Base-by-base conservation (phyloP, 1,284 basidiomycete genomes). In the Athelia psychrophila region DNA sequence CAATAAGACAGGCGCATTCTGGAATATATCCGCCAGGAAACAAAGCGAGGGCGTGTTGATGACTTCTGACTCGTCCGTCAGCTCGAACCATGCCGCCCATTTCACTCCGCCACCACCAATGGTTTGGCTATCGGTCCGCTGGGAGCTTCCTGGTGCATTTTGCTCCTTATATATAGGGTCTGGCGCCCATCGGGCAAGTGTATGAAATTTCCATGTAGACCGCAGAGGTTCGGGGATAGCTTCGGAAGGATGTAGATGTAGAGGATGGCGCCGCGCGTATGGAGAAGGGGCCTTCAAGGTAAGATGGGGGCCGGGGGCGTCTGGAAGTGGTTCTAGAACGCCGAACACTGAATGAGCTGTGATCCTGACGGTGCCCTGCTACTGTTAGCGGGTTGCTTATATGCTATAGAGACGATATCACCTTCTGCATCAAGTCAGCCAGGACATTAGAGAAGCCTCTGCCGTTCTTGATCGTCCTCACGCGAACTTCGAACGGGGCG, bases 341-440 rank as follows among this genome's bases (percentile, higher is more conserved):
- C 80, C 80, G 54, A 84, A 86, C 32, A 86, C 75, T 33, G 78
- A 65, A 58, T 84, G 83, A 0, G 77, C 66, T 1, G 73, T 75
- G 35, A 84, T 70, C 48, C 69, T 77, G 5, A 67, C 67, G n/a
- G 67, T 55, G 20, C 64, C 73, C 83, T 85, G 54, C 27, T 40
- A 19, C 49, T 24, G 19, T 19, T 32, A 47, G 27, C 13, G 27
- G 13, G 13, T 30, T 6, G 5, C 27, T 30, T 30, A 5, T 6
- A 30, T 30, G 13, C n/a, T n/a, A n/a, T n/a, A 30, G 27, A 13
- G 27, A 30, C 5, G 13, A 61, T 30, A 30, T 9, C 54, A 84
- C 84, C 57, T 77, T 64, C 63, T 86, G 84, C 10, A 77, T 53
- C 13, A 87, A 68, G 30, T 82, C 76, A 16, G 81, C 83, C 12